These are phyloP conservation scores for Scheffersomyces amazonensis DNA, from an alignment of 805 yeast species.

Conservation along the genomic window DNA sequence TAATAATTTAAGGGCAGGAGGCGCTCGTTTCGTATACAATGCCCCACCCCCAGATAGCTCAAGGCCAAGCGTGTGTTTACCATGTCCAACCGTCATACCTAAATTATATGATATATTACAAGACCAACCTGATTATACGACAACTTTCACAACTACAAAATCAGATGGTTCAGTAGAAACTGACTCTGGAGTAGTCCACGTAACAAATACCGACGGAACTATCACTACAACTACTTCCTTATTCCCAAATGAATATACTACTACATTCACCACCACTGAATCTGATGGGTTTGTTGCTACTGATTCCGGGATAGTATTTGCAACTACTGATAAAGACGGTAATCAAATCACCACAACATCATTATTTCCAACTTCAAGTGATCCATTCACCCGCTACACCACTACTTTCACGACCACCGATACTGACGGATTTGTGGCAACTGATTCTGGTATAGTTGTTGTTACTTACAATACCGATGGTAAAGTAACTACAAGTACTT, in stretches of 20 bases:
- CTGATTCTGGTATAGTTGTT: slow-evolving; percentile 13
- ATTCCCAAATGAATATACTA: slow-evolving; percentile 11
- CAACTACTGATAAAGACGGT: slow-evolving; percentile 10
- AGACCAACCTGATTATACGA: background rate
- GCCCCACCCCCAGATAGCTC: background rate
- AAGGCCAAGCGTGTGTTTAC: too few relatives aligned
- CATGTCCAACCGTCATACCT: too few relatives aligned
- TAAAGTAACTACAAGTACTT: slow-evolving; percentile 7
- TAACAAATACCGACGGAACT: slow-evolving; percentile 13
- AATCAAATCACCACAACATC: slow-evolving; percentile 2
- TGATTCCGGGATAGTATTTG: slow-evolving; percentile 11
- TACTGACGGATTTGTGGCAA: slow-evolving; percentile 9
- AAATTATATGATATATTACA: too few relatives aligned
- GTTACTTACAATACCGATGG: slow-evolving; percentile 9
- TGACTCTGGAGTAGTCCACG: slow-evolving; percentile 12
- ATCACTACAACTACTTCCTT: slow-evolving; percentile 10
- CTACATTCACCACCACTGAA: slow-evolving; percentile 11
- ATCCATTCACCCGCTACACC: background rate
- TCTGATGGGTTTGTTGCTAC: slow-evolving; percentile 12
- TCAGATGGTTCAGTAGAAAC: slow-evolving; percentile 10
- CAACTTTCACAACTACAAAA: slow-evolving; percentile 11
- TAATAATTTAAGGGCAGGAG: background rate
- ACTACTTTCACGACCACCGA: slow-evolving; percentile 8
- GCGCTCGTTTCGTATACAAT: background rate
- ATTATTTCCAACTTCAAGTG: background rate